Base-by-base conservation (phyloP, 305 asterid species). In the Fraxinus greggii region DNA sequence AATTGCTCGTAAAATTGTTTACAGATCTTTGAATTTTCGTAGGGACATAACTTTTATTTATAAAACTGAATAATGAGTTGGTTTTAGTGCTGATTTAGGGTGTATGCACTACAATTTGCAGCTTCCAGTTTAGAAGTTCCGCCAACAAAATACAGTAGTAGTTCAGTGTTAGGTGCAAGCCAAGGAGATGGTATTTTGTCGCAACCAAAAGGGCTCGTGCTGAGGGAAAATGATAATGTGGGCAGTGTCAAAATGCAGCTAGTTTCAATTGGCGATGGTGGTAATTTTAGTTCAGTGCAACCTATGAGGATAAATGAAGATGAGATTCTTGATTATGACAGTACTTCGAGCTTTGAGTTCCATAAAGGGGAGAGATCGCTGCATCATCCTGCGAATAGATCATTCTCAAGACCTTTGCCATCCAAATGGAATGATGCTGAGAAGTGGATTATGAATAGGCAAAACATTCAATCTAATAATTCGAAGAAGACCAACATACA, bases 391-490 rank as follows among this genome's bases (percentile, higher is more conserved):
- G 33, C 87, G 33, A 59, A 91, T 6, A 87, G 97, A 74, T 92
- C 95, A 32, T 86, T 92, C 48, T 84, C 97, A 2, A 91, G 97
- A 77, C 97, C 97, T 6, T 87, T 95, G 90, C 83, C 99, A 3
- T 95, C 99, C 6, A 95, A 95, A 88, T 95, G 99, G 99, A 90
- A 95, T 45, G 98, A 95, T 78, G 99, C 98, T 2, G 98, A 95
- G 93, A 94, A 95, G 90, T 95, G 99, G 99, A 95, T 95, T 78
- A 89, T 93, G 91, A 42, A 42, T 42, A 94, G 88, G 88, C 97
- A 94, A 63, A 89, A 83, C 77, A 79, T 83, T 79, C 97, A 86
- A 54, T 78, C 88, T 12, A 89, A 84, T 83, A 54, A 77, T 36
- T 78, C 92, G 7, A 95, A 94, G 88, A 94, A 89, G 87, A 33